Conservation (phyloP, 2,329 filamentous ascomycete genomes). For the Epichloe amarillans region DNA sequence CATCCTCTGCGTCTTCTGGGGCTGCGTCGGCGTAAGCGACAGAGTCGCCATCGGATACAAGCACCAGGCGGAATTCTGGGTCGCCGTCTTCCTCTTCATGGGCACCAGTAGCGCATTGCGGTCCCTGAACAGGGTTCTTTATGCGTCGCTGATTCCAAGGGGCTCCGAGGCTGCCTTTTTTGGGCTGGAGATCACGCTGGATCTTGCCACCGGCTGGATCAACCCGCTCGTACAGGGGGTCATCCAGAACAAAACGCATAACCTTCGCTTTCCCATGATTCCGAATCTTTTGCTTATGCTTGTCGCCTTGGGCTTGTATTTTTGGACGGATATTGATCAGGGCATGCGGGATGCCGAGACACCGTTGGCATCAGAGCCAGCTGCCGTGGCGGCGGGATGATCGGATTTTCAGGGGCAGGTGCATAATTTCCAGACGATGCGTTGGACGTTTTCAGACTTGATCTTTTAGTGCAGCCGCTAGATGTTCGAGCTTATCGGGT, state of each 20-base stretch:
- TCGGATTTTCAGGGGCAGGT: no score
- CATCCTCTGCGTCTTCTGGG: slow-evolving; percentile 10
- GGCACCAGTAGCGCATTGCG: slow-evolving; percentile 10
- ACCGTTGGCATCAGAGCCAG: slow-evolving; percentile 1
- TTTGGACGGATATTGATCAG: slow-evolving; percentile 9
- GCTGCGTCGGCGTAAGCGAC: slow-evolving; percentile 9
- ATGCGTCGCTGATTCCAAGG: slow-evolving; percentile 9
- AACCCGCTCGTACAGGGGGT: slow-evolving; percentile 10
- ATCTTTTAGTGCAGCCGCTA: no score
- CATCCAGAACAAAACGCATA: slow-evolving; percentile 10
- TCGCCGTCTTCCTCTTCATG: slow-evolving; percentile 9
- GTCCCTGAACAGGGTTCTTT: slow-evolving; percentile 10
- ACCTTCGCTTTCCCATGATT: slow-evolving; percentile 11
- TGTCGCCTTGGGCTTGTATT: slow-evolving; percentile 6
- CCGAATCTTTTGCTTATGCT: slow-evolving; percentile 10
- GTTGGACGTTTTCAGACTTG: neutral
- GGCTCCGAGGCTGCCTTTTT: slow-evolving; percentile 9
- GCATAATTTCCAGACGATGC: neutral
- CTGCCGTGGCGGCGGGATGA: neutral
- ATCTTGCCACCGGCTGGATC: slow-evolving; percentile 10
- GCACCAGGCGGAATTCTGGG: slow-evolving; percentile 10
- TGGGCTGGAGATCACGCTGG: slow-evolving; percentile 10
- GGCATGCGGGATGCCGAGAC: slow-evolving; percentile 9
- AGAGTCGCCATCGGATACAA: slow-evolving; percentile 8
- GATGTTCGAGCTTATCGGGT: no score